A percentile compares a stretch with the other conserved stretches of the same genome.
These are phyloP conservation scores for Penicillium decumbens DNA, from an alignment of 2,329 filamentous ascomycete species.

Conservation along the genomic window DNA sequence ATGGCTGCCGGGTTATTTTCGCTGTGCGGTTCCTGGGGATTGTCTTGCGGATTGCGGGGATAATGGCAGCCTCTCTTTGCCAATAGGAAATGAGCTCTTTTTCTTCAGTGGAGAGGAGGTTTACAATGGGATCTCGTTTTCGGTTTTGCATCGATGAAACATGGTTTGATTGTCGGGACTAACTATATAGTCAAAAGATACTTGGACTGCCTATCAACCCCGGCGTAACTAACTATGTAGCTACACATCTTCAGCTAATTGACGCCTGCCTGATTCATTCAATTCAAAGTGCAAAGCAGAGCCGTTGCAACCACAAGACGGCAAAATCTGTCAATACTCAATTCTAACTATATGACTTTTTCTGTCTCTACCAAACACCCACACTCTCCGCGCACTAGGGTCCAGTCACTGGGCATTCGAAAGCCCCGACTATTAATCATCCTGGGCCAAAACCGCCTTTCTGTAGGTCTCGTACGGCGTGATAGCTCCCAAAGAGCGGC, in stretches of 20 bases:
- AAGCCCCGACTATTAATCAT: slow-evolving; percentile 19
- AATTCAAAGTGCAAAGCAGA: neutral
- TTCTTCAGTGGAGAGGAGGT: neutral
- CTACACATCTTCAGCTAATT: neutral
- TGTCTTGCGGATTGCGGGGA: slow-evolving; percentile 6
- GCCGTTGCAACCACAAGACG: neutral
- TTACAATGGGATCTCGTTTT: neutral
- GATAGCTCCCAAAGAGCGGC: slow-evolving; percentile 78
- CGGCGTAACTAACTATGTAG: no score
- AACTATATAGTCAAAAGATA: no score
- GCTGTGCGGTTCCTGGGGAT: slow-evolving; percentile 6
- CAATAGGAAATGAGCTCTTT: neutral
- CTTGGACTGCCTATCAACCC: no score
- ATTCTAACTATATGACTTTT: slow-evolving; percentile 1
- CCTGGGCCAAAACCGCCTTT: slow-evolving; percentile 53
- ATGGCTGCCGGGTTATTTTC: slow-evolving; percentile 23
- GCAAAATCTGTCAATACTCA: no score
- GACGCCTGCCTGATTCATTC: neutral
- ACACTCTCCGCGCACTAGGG: neutral
- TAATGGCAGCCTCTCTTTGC: neutral
- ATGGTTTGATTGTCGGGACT: no score
- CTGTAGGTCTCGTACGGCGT: slow-evolving; percentile 81
- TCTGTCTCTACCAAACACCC: slow-evolving; percentile 1
- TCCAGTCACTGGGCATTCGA: neutral
- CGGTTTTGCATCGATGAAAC: neutral